Conservation (phyloP, 345 rosid genomes). For the Microcos paniculata region DNA sequence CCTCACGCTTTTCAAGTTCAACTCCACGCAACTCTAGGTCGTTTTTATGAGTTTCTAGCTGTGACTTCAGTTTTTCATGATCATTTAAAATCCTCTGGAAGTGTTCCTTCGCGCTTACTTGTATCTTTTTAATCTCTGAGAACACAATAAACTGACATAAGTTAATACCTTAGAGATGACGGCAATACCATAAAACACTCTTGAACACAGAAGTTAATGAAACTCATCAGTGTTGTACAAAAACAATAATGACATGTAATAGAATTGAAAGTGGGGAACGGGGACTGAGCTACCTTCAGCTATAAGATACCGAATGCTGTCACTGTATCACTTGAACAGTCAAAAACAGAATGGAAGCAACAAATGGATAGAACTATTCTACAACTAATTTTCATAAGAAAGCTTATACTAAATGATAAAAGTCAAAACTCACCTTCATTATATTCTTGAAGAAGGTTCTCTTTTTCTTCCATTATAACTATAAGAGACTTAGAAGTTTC, state of each 20-base stretch:
- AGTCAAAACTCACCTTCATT: slow-evolving; percentile 60
- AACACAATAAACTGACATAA: slow-evolving; percentile 13
- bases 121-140: slow-evolving; percentile 78
- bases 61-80: slow-evolving; percentile 79
- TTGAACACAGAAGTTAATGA: too few relatives aligned
- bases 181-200: not conserved
- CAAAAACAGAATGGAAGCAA: not conserved
- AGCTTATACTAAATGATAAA: not conserved
- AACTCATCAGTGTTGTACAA: not conserved
- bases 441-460: slow-evolving; percentile 69
- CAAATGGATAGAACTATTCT: not conserved
- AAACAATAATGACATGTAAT: slow-evolving; percentile 4
- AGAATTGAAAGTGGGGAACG: not conserved
- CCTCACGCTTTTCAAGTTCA: slow-evolving; percentile 81
- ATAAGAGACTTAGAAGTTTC: slow-evolving; percentile 52
- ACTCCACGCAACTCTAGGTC: slow-evolving; percentile 69
- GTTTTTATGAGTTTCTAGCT: slow-evolving; percentile 68
- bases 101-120: slow-evolving; percentile 70
- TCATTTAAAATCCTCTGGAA: slow-evolving; percentile 73
- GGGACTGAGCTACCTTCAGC: not conserved
- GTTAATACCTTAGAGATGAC: not conserved
- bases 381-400: slow-evolving; percentile 1
- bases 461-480: slow-evolving; percentile 64
- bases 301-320: not conserved
- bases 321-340: not conserved